Percentiles rank a stretch among this genome's conserved stretches.
Conservation (phyloP, 2,329 filamentous ascomycete genomes). For the Talaromyces verruculosus region DNA sequence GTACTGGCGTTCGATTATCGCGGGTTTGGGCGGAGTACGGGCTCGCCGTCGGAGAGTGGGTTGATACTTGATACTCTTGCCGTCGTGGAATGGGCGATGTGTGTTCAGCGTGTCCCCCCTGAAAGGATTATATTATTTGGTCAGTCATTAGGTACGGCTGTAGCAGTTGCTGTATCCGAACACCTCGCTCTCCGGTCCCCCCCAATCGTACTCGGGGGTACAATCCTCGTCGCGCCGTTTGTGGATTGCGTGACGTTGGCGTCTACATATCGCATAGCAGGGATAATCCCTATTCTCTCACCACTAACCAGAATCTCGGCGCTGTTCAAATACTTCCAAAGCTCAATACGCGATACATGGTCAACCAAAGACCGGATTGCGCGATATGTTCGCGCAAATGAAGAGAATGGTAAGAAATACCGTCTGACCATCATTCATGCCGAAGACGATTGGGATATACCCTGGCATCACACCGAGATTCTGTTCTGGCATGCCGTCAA, state of each 20-base stretch:
- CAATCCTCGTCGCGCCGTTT: slow-evolving; percentile 59
- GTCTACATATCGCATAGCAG: slow-evolving; percentile 58
- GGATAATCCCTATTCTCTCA: slow-evolving; percentile 55
- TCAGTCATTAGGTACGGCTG: slow-evolving; percentile 61
- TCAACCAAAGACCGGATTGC: slow-evolving; percentile 52
- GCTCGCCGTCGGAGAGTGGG: slow-evolving; percentile 56
- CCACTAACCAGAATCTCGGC: slow-evolving; percentile 52
- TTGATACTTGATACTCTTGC: slow-evolving; percentile 56
- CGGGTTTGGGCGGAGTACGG: slow-evolving; percentile 58
- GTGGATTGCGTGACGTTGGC: slow-evolving; percentile 55
- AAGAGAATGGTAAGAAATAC: slow-evolving; percentile 27
- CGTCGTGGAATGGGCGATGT: slow-evolving; percentile 55
- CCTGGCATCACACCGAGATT: slow-evolving; percentile 41
- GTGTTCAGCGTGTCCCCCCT: slow-evolving; percentile 53
- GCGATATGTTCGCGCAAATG: slow-evolving; percentile 40
- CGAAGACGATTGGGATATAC: slow-evolving; percentile 38
- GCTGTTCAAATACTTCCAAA: slow-evolving; percentile 49
- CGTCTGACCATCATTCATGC: slow-evolving; percentile 38
- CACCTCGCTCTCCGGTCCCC: slow-evolving; percentile 44
- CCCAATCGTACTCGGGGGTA: slow-evolving; percentile 54
- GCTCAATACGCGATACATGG: slow-evolving; percentile 54
- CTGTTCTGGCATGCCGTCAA: slow-evolving; percentile 59
- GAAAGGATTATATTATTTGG: slow-evolving; percentile 57
- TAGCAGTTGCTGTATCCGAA: slow-evolving; percentile 48
- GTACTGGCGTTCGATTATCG: slow-evolving; percentile 58